Evolutionary conservation across 768 basidiomycete genomes (phyloP).

Genomic region (Termitomyces titanicus): DNA sequence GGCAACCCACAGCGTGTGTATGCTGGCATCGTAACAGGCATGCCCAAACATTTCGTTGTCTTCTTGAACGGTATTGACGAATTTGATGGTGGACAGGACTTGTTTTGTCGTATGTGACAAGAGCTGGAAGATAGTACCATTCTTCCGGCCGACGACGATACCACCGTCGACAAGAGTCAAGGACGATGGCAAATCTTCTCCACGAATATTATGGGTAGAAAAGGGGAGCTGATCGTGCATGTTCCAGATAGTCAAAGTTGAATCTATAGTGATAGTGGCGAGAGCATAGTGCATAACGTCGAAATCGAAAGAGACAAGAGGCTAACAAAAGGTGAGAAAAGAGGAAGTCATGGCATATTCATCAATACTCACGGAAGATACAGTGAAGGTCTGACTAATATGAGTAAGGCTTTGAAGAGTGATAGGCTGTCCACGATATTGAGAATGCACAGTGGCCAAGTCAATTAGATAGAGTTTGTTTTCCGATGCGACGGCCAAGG

Average conservation of each 20-base stretch:
- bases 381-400: conserved; percentile 63
- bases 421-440: conserved; percentile 58
- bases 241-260: conserved; percentile 79
- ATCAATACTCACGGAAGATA: conserved; percentile 57
- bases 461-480: conserved; percentile 75
- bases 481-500: conserved; percentile 79
- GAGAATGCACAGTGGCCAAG: conserved; percentile 55
- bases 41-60: conserved; percentile 89
- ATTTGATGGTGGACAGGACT: conserved; percentile 76
- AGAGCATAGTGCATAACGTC: conserved; percentile 74
- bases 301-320: conserved; percentile 82
- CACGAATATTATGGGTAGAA: conserved; percentile 71
- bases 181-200: conserved; percentile 80
- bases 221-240: conserved; percentile 74
- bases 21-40: conserved; percentile 78
- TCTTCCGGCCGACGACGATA: conserved; percentile 80
- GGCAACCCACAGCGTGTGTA: conserved; percentile 85
- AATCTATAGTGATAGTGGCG: conserved; percentile 80
- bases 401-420: conserved; percentile 66
- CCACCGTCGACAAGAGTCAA: conserved; percentile 84
- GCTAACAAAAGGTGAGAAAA: conserved; percentile 33
- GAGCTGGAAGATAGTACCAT: conserved; percentile 82
- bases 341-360: neutral
- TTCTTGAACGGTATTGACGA: conserved; percentile 65
- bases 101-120: conserved; percentile 71